Base-by-base conservation (phyloP, 305 asterid species). In the Fraxinus xanthoxyloides region DNA sequence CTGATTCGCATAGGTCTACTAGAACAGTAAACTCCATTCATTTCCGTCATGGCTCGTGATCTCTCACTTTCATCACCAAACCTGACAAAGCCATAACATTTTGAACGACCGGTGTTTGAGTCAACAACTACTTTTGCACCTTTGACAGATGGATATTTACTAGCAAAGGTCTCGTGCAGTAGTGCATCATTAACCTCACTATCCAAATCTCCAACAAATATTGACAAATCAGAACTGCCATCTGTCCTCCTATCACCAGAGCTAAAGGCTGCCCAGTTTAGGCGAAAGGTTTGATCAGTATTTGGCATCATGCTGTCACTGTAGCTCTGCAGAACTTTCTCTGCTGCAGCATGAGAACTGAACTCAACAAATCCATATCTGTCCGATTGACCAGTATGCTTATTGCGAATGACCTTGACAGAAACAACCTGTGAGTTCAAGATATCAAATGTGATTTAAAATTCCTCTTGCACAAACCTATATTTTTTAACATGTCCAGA, bases 251-350 rank as follows among this genome's bases (percentile, higher is more conserved):
- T 94, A 80, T 92, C 98, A 81, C 98, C 98, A 80, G 88, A 83
- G 85, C 98, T 94, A 83, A 96, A 96, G 84, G 94, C 92, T 63
- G 99, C 98, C 99, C 99, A 96, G 85, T 96, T 96, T 79, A 96
- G 89, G 87, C 97, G 97, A 83, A 94, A 96, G 28, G 91, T 90
- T 69, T 93, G 98, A 69, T 96, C 99, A 17, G 99, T 79, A 83
- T 90, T 89, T 30, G 97, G 98, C 99, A 96, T 96, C 21, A 79
- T 75, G 82, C 91, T 82, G 79, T 92, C 92, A 73, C 87, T 94
- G 90, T 85, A 92, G 91, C 84, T 88, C 86, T 91, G 97, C 73
- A 96, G 91, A 81, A 88, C 97, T 81, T 93, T 93, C 73, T 96
- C 98, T 5, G 99, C 98, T 35, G 96, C 88, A 48, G 85, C 90